Evolutionary conservation across 2,329 filamentous ascomycete genomes (phyloP), one percentile per base, ranked within the genome.

Genomic region (Tympanopsis confertula): DNA sequence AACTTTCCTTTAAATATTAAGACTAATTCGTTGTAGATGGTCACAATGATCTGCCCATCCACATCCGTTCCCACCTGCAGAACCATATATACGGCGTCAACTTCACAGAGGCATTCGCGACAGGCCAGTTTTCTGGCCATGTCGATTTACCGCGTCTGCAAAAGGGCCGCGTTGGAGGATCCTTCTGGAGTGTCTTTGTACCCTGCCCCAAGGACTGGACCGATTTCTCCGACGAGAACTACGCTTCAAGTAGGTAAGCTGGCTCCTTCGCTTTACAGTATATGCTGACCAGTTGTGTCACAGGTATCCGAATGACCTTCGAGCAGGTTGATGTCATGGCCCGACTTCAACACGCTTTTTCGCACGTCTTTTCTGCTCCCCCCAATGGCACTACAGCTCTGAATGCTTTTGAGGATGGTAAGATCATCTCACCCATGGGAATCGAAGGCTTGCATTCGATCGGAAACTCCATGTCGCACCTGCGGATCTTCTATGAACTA

Each of bases 131-230:
- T 37, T 51, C 56, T 0, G 68, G 68, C 3, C 84, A 96, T 46
- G 81, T 91, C 38, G 89, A 96, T 55, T 62, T 94, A 5, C 78
- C 82, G 1, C 76, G 88, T 4, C 68, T 94, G 35, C 68, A 72
- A 24, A 58, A 74, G 36, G 87, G 88, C 2, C 67, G 70, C 46
- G 76, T 81, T 44, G 87, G 87, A 28, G 89, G 87, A 39, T 79
- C 84, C n/a, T 95, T 95, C 55, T 95, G 88, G 89, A 88, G 82
- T 53, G 86, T 91, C 7, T 96, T 71, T 50, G 76, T 82, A 29
- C 74, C 74, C 0, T 95, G 88, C 51, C 87, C 88, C 0, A 56
- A 58, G 10, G 76, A 89, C 49, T 76, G 74, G 35, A 70, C 70
- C 4, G 77, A 93, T 56, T 87, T 85, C 50, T 82, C 81, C 0